Base-by-base conservation (phyloP, 1,284 basidiomycete species). In the Melampsora medusae region DNA sequence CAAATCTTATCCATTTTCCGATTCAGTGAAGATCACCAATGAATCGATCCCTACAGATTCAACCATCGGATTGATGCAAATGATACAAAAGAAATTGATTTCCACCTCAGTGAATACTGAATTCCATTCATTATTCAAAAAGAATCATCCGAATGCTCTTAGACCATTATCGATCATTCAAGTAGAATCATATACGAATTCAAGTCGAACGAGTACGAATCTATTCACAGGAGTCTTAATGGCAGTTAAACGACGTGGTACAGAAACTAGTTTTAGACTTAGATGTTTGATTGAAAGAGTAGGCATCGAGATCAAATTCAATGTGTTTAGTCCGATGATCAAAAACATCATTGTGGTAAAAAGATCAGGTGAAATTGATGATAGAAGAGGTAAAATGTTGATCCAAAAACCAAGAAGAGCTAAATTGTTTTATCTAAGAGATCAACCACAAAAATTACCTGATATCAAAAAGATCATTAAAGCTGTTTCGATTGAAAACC, bases 391-490 rank as follows among this genome's bases (percentile, higher is more conserved):
- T 22, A 71, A 64, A 50, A 56, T 60, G 12, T 17, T 71, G 22
- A 71, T 71, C 22, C 31, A 35, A 14, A 73, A 73, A 73, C 70
- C 70, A 19, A 73, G 70, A 53, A 38, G 70, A 59, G 62, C 70
- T 25, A 73, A 73, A 67, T 50, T 65, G 9, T 73, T 66, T 53
- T 73, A 73, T 59, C 49, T 73, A 16, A 60, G 70, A 65, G 22
- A 73, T 35, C 69, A 71, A 61, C 70, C 70, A 19, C 10, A 73
- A 46, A 73, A 73, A 53, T 56, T 65, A 31, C 70, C 62, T 19
- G 62, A 73, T 67, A 73, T 73, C 46, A 60, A 62, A 19, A 73
- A 73, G 67, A 71, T 71, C n/a, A 61, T 60, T 38, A 71, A 71
- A 35, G 60, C 69, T n/a, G 69, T 71, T 42, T 19, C 61, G 12